A percentile compares a stretch with the other conserved stretches of the same genome.
These are phyloP conservation scores for Fraxinus nigra DNA, from an alignment of 305 asterid genomes.

Conservation along the genomic window DNA sequence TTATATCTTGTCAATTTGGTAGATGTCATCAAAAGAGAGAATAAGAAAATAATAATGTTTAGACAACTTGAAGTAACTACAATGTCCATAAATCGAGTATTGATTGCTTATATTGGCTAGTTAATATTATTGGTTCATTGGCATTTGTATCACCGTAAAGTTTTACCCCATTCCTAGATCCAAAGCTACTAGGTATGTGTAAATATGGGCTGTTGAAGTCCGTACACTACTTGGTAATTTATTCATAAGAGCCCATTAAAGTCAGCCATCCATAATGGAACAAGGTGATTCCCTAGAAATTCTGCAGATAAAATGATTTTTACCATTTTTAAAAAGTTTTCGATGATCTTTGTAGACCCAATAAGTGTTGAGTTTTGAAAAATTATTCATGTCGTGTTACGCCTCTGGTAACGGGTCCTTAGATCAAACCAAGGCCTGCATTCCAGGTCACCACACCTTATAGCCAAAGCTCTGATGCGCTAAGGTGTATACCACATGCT, in stretches of 20 bases:
- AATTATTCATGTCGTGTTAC: no score
- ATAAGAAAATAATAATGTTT: background rate
- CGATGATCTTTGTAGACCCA: no score
- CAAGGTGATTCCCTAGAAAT: background rate
- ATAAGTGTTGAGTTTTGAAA: no score
- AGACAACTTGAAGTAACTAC: background rate
- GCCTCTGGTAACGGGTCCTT: no score
- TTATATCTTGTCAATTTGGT: no score
- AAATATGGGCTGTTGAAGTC: background rate
- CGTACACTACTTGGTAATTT: background rate
- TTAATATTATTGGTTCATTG: background rate
- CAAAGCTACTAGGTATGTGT: background rate
- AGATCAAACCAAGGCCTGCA: no score
- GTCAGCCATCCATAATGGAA: background rate
- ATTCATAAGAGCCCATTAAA: background rate
- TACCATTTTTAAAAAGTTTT: no score
- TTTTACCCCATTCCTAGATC: constrained; percentile 8
- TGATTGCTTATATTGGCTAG: background rate
- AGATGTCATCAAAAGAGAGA: no score
- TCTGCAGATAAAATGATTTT: background rate
- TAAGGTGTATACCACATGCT: no score
- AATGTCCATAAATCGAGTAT: no score
- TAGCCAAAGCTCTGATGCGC: no score
- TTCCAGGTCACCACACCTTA: no score
- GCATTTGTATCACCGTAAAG: constrained; percentile 6